phyloP scores from a whole-genome alignment of 2,329 filamentous ascomycete species.

The Rosellinia necatrix region DNA sequence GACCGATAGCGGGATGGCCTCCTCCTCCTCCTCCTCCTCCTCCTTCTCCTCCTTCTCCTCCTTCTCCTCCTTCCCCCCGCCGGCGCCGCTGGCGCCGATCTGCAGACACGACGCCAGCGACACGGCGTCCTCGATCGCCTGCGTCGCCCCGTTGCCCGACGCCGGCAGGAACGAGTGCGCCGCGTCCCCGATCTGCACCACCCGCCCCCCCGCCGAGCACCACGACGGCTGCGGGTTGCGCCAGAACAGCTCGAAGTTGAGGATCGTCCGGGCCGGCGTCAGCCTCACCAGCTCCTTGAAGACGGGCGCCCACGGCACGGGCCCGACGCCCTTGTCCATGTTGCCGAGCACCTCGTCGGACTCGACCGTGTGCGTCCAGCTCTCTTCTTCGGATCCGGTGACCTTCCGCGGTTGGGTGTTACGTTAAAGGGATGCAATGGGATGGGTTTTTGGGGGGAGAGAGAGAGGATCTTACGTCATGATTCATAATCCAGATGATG shows the following conservation, averaged over 20 bases:
- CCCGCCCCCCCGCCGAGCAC: conserved; percentile 42
- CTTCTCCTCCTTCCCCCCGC: too few relatives aligned
- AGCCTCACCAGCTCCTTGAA: conserved; percentile 44
- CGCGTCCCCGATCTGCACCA: conserved; percentile 47
- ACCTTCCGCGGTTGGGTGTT: conserved; percentile 35
- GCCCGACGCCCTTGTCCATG: conserved; percentile 43
- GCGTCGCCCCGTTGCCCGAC: conserved; percentile 48
- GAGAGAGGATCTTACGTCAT: conserved; percentile 41
- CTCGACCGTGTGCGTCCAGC: conserved; percentile 44
- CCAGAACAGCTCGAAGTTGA: conserved; percentile 49
- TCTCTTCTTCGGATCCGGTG: conserved; percentile 45
- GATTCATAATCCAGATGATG: conserved; percentile 47
- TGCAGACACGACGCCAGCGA: conserved; percentile 46
- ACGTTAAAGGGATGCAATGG: not conserved
- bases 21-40: too few relatives aligned
- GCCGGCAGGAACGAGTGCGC: conserved; percentile 49
- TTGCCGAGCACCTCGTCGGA: conserved; percentile 43
- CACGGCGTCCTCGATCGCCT: conserved; percentile 49
- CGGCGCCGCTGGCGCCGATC: conserved; percentile 42
- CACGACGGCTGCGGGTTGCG: conserved; percentile 46
- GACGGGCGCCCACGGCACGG: conserved; percentile 39
- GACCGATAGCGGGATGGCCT: conserved; percentile 40
- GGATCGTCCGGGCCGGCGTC: conserved; percentile 40
- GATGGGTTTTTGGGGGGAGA: too few relatives aligned
- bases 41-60: too few relatives aligned